Conservation (phyloP, 2,329 filamentous ascomycete genomes). For the Sporothrix schenckii region DNA sequence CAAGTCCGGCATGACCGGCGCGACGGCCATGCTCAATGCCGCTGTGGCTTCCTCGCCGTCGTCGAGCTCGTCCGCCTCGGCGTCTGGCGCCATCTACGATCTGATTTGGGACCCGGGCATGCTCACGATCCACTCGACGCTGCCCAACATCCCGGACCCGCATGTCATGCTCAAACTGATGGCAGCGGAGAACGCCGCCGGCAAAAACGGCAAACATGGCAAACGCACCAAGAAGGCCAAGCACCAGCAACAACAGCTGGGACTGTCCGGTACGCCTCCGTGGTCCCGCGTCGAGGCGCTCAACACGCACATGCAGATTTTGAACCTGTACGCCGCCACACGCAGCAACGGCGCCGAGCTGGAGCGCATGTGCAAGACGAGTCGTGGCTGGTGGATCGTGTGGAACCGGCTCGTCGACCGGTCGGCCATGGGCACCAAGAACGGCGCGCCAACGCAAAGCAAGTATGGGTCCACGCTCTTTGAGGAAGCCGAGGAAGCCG, state of each 20-base stretch:
- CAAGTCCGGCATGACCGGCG: slow-evolving; percentile 47
- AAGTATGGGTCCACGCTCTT: slow-evolving; percentile 24
- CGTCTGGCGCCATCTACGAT: slow-evolving; percentile 56
- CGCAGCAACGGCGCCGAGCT: slow-evolving; percentile 50
- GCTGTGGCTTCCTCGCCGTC: slow-evolving; percentile 8
- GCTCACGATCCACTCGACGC: slow-evolving; percentile 63
- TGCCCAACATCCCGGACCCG: slow-evolving; percentile 66
- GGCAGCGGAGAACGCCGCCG: background rate
- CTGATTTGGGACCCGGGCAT: slow-evolving; percentile 63
- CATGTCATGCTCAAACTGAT: background rate
- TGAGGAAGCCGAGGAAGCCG: slow-evolving; percentile 27
- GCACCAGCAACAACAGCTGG: background rate
- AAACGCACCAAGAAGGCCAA: background rate
- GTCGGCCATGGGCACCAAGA: background rate
- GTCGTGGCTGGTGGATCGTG: slow-evolving; percentile 69
- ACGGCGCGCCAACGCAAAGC: background rate
- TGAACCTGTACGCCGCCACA: slow-evolving; percentile 58
- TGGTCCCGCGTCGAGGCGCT: slow-evolving; percentile 67
- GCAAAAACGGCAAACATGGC: background rate
- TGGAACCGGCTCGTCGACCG: slow-evolving; percentile 61
- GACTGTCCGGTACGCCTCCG: slow-evolving; percentile 31
- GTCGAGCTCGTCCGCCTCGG: background rate
- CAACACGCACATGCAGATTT: slow-evolving; percentile 66
- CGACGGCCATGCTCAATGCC: slow-evolving; percentile 25
- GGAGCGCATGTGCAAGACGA: slow-evolving; percentile 68